A percentile compares a stretch with the other conserved stretches of the same genome.
These are phyloP conservation scores for Exophiala mesophila DNA, from an alignment of 2,329 filamentous ascomycete genomes.

Conservation along the genomic window DNA sequence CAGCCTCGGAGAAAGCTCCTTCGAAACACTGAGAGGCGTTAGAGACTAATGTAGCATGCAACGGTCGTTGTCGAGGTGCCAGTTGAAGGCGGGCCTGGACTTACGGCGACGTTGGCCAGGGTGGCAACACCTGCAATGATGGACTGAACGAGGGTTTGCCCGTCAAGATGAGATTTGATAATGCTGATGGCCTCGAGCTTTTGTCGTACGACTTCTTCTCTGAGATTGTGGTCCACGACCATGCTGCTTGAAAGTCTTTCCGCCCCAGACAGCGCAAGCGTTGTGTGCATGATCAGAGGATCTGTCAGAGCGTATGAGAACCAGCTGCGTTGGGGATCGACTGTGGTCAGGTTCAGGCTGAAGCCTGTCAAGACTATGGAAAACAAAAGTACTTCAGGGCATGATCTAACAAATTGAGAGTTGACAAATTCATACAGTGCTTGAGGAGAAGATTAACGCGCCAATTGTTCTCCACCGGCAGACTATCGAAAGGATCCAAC, in stretches of 20 bases:
- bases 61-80: not conserved
- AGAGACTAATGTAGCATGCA: too few species aligned
- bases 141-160: not conserved
- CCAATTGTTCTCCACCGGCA: not conserved
- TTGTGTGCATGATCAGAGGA: not conserved
- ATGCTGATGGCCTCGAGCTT: not conserved
- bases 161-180: not conserved
- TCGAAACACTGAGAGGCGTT: not conserved
- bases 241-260: not conserved
- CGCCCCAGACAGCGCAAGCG: not conserved
- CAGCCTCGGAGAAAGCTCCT: not conserved
- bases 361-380: not conserved
- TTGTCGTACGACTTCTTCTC: not conserved
- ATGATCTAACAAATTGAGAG: not conserved
- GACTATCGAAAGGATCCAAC: not conserved
- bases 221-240: not conserved
- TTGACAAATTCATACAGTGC: not conserved
- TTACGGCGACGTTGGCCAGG: not conserved
- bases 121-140: not conserved
- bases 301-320: not conserved
- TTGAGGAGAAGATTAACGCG: not conserved
- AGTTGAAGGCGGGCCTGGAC: too few species aligned
- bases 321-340: not conserved
- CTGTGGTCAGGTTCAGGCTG: not conserved
- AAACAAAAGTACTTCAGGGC: not conserved